Conservation (phyloP, 2,329 filamentous ascomycete genomes). For the Aspergillus amoenus region DNA sequence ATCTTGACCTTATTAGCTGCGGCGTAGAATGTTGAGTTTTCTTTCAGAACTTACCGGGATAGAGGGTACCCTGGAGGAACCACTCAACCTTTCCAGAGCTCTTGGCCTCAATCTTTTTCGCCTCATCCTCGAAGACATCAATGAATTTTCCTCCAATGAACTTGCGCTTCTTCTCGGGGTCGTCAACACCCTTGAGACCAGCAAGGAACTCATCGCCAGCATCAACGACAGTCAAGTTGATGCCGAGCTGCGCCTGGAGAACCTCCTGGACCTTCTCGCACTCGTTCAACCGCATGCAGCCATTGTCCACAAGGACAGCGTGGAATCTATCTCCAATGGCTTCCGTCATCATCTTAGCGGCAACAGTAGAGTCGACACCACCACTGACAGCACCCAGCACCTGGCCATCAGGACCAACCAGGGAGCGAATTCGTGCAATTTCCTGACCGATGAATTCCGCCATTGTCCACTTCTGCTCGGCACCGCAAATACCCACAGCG, state of each 20-base stretch:
- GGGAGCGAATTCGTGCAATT: conserved; percentile 72
- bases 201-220: conserved; percentile 74
- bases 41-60: conserved; percentile 52
- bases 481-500: conserved; percentile 75
- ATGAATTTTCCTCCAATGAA: conserved; percentile 83
- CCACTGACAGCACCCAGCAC: conserved; percentile 79
- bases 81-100: conserved; percentile 73
- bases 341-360: conserved; percentile 78
- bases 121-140: conserved; percentile 79
- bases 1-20: conserved; percentile 32
- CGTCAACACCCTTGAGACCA: conserved; percentile 70
- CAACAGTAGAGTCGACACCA: conserved; percentile 88
- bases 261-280: conserved; percentile 78
- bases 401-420: conserved; percentile 79
- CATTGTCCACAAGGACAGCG: conserved; percentile 82
- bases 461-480: conserved; percentile 80
- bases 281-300: conserved; percentile 82
- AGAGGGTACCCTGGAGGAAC: conserved; percentile 85
- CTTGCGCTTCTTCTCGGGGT: conserved; percentile 87
- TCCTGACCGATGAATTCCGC: conserved; percentile 77
- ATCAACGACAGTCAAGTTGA: conserved; percentile 87
- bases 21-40: not conserved
- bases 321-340: conserved; percentile 85
- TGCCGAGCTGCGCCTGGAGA: conserved; percentile 74
- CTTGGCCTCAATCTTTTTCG: conserved; percentile 69